phyloP scores from a whole-genome alignment of 495 filamentous ascomycete species.

The Neurospora sp. region DNA sequence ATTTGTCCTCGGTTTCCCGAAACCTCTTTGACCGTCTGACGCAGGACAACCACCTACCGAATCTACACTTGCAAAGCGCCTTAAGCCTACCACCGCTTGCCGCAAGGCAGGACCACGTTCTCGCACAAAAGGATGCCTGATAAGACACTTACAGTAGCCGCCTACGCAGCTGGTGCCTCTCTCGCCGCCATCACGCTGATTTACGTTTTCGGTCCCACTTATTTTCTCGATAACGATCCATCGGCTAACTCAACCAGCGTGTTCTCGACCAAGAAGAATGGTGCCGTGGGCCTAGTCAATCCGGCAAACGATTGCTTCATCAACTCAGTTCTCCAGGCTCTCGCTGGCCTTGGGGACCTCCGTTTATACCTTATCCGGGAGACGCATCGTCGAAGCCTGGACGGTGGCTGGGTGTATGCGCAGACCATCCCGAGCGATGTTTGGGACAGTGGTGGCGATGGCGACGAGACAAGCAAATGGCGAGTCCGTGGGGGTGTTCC shows the following conservation, averaged over 20 bases:
- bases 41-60: neutral
- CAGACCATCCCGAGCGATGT: constrained; percentile 36
- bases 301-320: constrained; percentile 99
- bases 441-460: constrained; percentile 8
- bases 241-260: constrained; percentile 16
- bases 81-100: neutral
- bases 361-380: constrained; percentile 84
- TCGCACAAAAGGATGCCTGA: constrained; percentile 56
- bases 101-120: neutral
- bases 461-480: neutral
- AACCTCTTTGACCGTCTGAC: neutral
- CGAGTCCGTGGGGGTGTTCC: constrained; percentile 38
- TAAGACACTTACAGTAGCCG: constrained; percentile 72
- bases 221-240: constrained; percentile 75
- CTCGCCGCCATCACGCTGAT: constrained; percentile 92
- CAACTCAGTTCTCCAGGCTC: constrained; percentile 88
- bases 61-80: neutral
- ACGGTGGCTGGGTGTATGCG: constrained; percentile 61
- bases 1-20: neutral
- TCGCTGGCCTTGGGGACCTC: constrained; percentile 90
- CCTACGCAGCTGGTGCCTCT: constrained; percentile 91
- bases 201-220: constrained; percentile 94
- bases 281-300: constrained; percentile 81
- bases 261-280: constrained; percentile 61
- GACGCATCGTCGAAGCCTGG: constrained; percentile 67